A percentile compares a stretch with the other conserved stretches of the same genome.
Evolutionary conservation across 768 basidiomycete genomes (phyloP).

Genomic region (Phylloporus rhodoxanthus): DNA sequence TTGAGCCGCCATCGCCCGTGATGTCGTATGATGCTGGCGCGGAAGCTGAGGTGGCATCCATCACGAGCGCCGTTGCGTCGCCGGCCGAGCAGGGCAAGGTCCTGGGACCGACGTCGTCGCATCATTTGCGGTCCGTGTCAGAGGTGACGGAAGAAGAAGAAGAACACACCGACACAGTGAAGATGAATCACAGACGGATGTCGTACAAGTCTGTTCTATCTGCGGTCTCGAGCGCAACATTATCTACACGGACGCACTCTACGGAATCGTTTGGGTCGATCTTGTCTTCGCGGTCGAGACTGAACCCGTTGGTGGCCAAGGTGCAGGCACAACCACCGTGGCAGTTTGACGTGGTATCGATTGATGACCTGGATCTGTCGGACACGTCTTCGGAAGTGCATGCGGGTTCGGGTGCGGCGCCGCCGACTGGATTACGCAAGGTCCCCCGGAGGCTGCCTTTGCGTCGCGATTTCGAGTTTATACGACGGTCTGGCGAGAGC

Average conservation of each 20-base stretch:
- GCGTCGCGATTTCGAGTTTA: constrained; percentile 77
- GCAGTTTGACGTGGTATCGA: constrained; percentile 67
- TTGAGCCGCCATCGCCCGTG: constrained; percentile 33
- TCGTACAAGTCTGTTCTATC: constrained; percentile 24
- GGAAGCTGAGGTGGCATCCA: constrained; percentile 4
- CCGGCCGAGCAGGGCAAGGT: constrained; percentile 7
- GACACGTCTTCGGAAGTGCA: constrained; percentile 61
- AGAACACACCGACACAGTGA: constrained; percentile 13
- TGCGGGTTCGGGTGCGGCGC: constrained; percentile 31
- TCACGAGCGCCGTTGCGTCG: neutral
- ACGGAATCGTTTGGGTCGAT: constrained; percentile 32
- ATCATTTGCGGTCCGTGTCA: constrained; percentile 27
- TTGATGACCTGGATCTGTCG: constrained; percentile 77
- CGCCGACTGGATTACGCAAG: constrained; percentile 51
- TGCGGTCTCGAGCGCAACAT: constrained; percentile 12
- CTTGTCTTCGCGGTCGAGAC: constrained; percentile 25
- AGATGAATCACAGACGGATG: constrained; percentile 5
- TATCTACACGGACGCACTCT: constrained; percentile 29
- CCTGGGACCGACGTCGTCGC: constrained; percentile 4
- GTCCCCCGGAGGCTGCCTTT: constrained; percentile 57
- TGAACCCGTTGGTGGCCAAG: constrained; percentile 31
- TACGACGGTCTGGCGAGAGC: constrained; percentile 58
- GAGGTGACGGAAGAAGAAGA: constrained; percentile 31
- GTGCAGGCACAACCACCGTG: constrained; percentile 41
- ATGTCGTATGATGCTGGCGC: constrained; percentile 6